phyloP scores from a whole-genome alignment of 768 basidiomycete genomes.

The Agaricus subrufescens region DNA sequence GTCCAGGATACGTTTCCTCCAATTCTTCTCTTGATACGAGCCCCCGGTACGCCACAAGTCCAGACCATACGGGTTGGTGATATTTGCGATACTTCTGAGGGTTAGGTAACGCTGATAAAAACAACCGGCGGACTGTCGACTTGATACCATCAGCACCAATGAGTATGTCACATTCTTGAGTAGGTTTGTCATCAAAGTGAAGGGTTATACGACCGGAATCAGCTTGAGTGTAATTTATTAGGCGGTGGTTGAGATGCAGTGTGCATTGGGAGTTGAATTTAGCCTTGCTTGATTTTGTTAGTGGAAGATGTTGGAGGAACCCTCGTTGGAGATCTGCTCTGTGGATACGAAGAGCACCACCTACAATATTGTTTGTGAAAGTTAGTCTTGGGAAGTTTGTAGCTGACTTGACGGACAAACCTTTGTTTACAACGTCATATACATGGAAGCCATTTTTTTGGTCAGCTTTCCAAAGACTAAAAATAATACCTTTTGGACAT shows the following conservation, averaged over 20 bases:
- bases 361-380: conserved; percentile 10
- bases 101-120: conserved; percentile 12
- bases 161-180: conserved; percentile 32
- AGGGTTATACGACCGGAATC: conserved; percentile 24
- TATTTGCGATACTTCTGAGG: background rate
- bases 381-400: background rate
- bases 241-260: conserved; percentile 34
- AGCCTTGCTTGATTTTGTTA: background rate
- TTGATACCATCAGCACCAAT: conserved; percentile 40
- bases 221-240: conserved; percentile 25
- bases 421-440: conserved; percentile 18
- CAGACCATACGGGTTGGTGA: conserved; percentile 32
- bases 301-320: conserved; percentile 30
- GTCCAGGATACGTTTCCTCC: conserved; percentile 15
- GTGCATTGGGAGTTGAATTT: background rate
- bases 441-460: conserved; percentile 23
- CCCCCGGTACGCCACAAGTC: conserved; percentile 31
- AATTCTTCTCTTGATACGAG: conserved; percentile 26
- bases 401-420: conserved; percentile 8
- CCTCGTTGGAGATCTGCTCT: conserved; percentile 41
- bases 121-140: conserved; percentile 22
- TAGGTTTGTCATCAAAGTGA: conserved; percentile 32
- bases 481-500: background rate
- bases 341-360: conserved; percentile 25
- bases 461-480: conserved; percentile 27